Base-by-base conservation (phyloP, 768 basidiomycete genomes). In the Rhizopogon sp. region DNA sequence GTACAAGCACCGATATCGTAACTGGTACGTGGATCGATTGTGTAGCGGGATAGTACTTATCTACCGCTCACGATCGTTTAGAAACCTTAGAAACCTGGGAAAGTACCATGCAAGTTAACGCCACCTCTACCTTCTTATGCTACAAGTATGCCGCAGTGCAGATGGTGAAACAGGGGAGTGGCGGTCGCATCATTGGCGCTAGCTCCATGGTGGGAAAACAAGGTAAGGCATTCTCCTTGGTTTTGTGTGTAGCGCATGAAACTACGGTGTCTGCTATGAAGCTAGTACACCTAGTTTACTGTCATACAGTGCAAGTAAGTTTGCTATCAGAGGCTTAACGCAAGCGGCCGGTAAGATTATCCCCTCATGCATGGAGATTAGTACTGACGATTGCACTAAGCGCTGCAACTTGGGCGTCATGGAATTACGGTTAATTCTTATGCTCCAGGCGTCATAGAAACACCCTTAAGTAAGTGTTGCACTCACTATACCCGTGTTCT, bases 91-190 rank as follows among this genome's bases (percentile, higher is more conserved):
- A 74, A 8, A 66, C 73, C 0, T 77, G 70, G 73, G 74, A 83
- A 61, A 66, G 62, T 62, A 39, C 70, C 13, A 69, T 78, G 58
- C 69, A 73, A 5, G 69, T 85, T 60, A 87, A 87, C 61, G 72
- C 77, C 56, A 76, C 79, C 50, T 83, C 83, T 35, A 70, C 75
- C 2, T 84, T 81, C 70, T 74, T 81, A 57, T 85, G 81, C 63
- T 86, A 85, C 47, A 82, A 84, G 52, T 74, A 84, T 54, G 85
- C 84, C 1, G 84, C 80, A n/a, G 70, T 70, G 50, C 78, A 81
- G 60, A 87, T 87, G 86, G 72, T 83, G 10, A 54, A 61, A 7
- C 80, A 80, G 67, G 74, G 77, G 1, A 68, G 66, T 7, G 77
- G 81, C n/a, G 82, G 84, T 1, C 72, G 79, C 13, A 81, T 87